These are phyloP conservation scores for Coleophoma eucalyptorum DNA, from an alignment of 2,329 filamentous ascomycete genomes.

Conservation along the genomic window DNA sequence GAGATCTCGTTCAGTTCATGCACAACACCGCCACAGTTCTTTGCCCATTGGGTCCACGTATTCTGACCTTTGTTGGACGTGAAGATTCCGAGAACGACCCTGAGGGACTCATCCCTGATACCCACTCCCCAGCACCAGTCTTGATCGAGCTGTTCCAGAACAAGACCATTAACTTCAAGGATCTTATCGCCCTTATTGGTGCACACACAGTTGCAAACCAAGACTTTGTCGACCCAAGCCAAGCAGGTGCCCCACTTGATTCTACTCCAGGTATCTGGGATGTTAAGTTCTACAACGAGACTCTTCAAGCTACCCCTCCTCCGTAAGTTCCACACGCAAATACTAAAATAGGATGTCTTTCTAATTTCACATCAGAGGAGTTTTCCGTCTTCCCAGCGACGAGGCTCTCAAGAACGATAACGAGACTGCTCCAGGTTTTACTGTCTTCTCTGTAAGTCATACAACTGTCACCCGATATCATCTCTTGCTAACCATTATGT, in stretches of 20 bases:
- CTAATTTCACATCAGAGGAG: constrained; percentile 13
- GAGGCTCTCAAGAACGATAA: constrained; percentile 33
- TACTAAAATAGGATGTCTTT: background rate
- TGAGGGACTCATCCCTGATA: constrained; percentile 37
- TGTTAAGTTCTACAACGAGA: constrained; percentile 43
- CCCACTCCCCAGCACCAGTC: constrained; percentile 39
- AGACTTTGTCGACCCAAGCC: constrained; percentile 35
- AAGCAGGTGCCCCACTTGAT: constrained; percentile 44
- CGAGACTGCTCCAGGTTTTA: constrained; percentile 6
- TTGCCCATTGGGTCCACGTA: constrained; percentile 48
- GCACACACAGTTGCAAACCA: constrained; percentile 50
- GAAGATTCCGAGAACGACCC: constrained; percentile 38
- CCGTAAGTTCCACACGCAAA: constrained; percentile 7
- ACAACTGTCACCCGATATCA: constrained; percentile 27
- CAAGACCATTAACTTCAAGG: constrained; percentile 48
- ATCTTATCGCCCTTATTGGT: constrained; percentile 50
- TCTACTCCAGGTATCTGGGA: constrained; percentile 50
- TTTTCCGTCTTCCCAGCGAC: constrained; percentile 40
- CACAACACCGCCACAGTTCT: constrained; percentile 29
- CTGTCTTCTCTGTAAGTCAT: constrained; percentile 6
- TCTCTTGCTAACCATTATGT: constrained; percentile 1
- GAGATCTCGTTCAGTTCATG: constrained; percentile 50
- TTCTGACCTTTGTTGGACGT: constrained; percentile 48
- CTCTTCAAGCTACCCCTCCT: constrained; percentile 26
- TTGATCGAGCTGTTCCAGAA: constrained; percentile 44